Evolutionary conservation across 139 green algal genomes (phyloP).

Genomic region (Chloropicon primus): DNA sequence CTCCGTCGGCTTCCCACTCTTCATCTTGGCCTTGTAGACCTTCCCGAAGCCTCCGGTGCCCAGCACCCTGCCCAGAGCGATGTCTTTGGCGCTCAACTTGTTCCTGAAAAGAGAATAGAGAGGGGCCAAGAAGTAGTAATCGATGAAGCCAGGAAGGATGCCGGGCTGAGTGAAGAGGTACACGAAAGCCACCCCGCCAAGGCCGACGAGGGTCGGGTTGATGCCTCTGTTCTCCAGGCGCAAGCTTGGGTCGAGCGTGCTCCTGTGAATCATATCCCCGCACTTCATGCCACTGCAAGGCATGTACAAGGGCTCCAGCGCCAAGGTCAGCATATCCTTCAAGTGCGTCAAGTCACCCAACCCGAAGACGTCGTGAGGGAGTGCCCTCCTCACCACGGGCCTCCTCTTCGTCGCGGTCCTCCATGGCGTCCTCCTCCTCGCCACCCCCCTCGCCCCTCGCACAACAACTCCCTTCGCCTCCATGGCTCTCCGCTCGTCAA

Average conservation of each 20-base stretch:
- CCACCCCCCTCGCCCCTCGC: too few relatives aligned
- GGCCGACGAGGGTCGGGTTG: not conserved
- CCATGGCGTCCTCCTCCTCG: too few relatives aligned
- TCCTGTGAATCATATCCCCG: conserved; percentile 57
- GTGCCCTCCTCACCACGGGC: too few relatives aligned
- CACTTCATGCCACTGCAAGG: conserved; percentile 77
- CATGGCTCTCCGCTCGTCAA: too few relatives aligned
- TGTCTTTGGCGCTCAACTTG: conserved; percentile 6
- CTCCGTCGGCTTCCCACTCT: not conserved
- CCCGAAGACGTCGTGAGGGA: too few relatives aligned
- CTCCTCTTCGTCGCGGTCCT: too few relatives aligned
- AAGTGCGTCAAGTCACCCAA: conserved; percentile 3
- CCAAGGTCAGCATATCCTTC: conserved; percentile 42
- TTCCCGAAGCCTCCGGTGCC: conserved; percentile 25
- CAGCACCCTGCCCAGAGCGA: not conserved
- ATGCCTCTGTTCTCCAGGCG: not conserved
- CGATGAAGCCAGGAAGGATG: not conserved
- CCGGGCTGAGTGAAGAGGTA: not conserved
- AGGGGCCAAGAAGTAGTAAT: not conserved
- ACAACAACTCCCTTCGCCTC: too few relatives aligned
- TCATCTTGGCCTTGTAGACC: conserved; percentile 49
- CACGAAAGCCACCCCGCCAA: not conserved
- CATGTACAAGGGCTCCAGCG: conserved; percentile 55
- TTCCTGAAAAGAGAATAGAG: not conserved
- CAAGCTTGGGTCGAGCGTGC: not conserved